Conservation (phyloP, 805 yeast species). For the Starmerella davenportii region DNA sequence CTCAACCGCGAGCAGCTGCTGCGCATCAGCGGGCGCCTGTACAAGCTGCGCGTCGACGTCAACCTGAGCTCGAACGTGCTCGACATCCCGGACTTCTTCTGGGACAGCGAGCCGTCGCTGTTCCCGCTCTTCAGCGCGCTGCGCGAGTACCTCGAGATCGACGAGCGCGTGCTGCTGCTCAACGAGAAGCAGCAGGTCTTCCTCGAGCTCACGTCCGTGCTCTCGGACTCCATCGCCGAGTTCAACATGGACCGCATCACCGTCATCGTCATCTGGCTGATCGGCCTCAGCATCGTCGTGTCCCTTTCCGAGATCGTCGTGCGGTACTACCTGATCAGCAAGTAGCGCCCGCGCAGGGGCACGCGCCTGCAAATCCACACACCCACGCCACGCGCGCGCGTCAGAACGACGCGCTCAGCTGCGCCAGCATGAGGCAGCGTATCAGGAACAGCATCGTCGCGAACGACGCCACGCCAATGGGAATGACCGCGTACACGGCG, state of each 20-base stretch:
- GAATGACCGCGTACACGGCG: constrained; percentile 94
- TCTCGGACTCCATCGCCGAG: constrained; percentile 88
- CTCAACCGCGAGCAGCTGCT: constrained; percentile 66
- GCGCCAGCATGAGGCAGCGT: constrained; percentile 53
- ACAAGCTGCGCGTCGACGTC: constrained; percentile 82
- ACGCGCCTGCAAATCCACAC: no score
- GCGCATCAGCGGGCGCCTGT: constrained; percentile 76
- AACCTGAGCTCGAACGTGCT: constrained; percentile 76
- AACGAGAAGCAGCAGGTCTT: constrained; percentile 90
- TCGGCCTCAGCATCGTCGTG: constrained; percentile 59
- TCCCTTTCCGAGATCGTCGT: constrained; percentile 17
- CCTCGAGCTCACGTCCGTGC: constrained; percentile 77
- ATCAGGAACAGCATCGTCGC: constrained; percentile 74
- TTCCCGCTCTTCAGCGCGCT: constrained; percentile 83
- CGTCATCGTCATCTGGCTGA: constrained; percentile 69
- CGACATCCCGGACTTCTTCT: constrained; percentile 90
- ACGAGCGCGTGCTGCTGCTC: constrained; percentile 80
- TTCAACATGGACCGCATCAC: constrained; percentile 81
- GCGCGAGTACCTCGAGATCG: constrained; percentile 83
- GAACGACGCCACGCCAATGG: constrained; percentile 87
- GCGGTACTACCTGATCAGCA: constrained; percentile 6
- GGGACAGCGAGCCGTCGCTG: constrained; percentile 87
- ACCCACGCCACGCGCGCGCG: no score
- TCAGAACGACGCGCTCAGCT: no score
- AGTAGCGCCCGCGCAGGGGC: no score